Conservation (phyloP, 345 rosid species). For the Brassica napus region DNA sequence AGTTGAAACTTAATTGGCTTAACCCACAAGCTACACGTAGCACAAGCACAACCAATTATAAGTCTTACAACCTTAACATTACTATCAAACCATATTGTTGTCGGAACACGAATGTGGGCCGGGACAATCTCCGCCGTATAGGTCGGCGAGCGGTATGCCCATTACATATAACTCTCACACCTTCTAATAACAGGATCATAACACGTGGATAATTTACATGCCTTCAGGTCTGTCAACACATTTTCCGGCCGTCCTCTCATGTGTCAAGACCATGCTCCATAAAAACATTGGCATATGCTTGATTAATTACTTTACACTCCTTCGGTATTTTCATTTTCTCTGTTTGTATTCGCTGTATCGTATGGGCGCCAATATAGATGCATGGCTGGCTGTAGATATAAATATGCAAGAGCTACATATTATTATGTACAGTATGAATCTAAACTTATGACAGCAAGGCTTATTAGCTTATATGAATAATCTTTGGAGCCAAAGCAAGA, state of each 20-base stretch:
- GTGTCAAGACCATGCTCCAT: neutral
- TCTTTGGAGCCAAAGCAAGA: slow-evolving; percentile 30
- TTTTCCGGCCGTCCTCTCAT: neutral
- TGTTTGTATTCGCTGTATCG: neutral
- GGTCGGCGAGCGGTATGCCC: slow-evolving; percentile 33
- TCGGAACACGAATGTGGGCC: slow-evolving; percentile 22
- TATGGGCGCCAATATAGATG: neutral
- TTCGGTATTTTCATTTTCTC: neutral
- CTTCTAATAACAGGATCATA: neutral
- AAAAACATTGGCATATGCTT: neutral
- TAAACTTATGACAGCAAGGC: slow-evolving; percentile 12
- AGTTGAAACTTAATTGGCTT: slow-evolving; percentile 3
- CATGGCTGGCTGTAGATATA: neutral
- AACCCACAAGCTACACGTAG: slow-evolving; percentile 17
- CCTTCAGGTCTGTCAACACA: slow-evolving; percentile 8
- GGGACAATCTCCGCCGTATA: slow-evolving; percentile 36
- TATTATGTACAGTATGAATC: neutral
- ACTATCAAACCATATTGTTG: slow-evolving; percentile 3
- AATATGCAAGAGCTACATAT: neutral
- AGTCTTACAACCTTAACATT: neutral
- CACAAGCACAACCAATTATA: slow-evolving; percentile 1
- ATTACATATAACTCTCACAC: slow-evolving; percentile 10
- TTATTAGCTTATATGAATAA: slow-evolving; percentile 19
- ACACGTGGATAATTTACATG: slow-evolving; percentile 20
- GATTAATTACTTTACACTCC: neutral